Base-by-base conservation (phyloP, 139 green algal species). In the Axilococcus clingmanii region DNA sequence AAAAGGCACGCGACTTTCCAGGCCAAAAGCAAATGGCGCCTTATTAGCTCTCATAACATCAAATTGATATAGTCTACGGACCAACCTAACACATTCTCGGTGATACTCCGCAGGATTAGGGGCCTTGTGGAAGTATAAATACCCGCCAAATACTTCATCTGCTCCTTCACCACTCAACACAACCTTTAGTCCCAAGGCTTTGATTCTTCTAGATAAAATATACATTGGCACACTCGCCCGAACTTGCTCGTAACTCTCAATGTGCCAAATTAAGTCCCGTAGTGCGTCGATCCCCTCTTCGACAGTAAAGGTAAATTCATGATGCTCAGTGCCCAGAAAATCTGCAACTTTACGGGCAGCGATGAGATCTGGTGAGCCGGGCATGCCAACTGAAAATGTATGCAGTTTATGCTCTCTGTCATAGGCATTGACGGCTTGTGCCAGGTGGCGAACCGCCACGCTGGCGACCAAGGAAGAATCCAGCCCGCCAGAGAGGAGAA, bases 61-160 rank as follows among this genome's bases (percentile, higher is more conserved):
- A 59, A 63, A 82, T 76, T 91, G 72, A 73, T 96, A 80, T 61
- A 98, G 74, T 41, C 82, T 82, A 61, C 69, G 74, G n/a, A 89
- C 71, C 77, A 95, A 88, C 23, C 86, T 69, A 32, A 93, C 74
- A 16, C 71, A 91, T 74, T 97, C 90, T 40, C 48, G 46, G 65
- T 95, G 88, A 63, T 92, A 94, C 76, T 94, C 87, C 31, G 35
- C 64, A 27, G 71, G 73, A 72, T 35, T 79, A 38, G 89, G 89
- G 6, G 88, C 88, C 57, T 96, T 96, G 80, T 94, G 89, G 73
- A 97, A 97, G 75, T 94, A 97, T 15, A 97, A 79, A 81, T 99
- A 99, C 17, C 92, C 92, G 5, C 91, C 92, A 55, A 97, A 91
- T 14, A 91, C 69, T 66, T 99, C 92, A 55, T 99, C 92, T 0